Conservation (phyloP, 1,284 basidiomycete genomes). For the Trichosporon sp. region DNA sequence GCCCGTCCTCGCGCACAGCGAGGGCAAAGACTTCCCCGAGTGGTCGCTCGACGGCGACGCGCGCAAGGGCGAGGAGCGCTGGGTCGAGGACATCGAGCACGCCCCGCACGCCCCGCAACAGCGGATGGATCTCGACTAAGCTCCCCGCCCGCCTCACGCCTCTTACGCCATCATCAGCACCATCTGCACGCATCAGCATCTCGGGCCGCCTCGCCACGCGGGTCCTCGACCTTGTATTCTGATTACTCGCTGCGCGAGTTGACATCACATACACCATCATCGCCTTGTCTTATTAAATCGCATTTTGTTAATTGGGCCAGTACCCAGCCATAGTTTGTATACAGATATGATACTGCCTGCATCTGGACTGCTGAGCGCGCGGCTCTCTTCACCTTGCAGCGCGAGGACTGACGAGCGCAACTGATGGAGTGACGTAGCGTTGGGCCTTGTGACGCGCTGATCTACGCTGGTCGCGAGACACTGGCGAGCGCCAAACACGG, state of each 20-base stretch:
- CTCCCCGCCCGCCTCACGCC: background rate
- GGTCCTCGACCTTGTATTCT: background rate
- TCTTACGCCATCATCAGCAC: background rate
- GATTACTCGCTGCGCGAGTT: slow-evolving; percentile 2
- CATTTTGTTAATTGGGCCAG: background rate
- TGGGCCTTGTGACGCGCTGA: background rate
- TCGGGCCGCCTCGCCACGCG: background rate
- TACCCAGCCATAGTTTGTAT: slow-evolving; percentile 1
- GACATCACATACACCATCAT: background rate
- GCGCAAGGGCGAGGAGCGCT: slow-evolving; percentile 25
- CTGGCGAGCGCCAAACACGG: background rate
- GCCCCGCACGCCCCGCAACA: slow-evolving; percentile 15
- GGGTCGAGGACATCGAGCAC: slow-evolving; percentile 40
- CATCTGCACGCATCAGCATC: background rate
- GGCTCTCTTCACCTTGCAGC: background rate
- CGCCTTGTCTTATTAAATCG: slow-evolving; percentile 2
- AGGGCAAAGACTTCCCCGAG: slow-evolving; percentile 17
- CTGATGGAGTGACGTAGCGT: background rate
- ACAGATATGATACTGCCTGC: slow-evolving; percentile 6
- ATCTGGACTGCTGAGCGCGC: background rate
- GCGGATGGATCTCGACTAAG: slow-evolving; percentile 36
- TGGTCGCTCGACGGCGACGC: slow-evolving; percentile 9
- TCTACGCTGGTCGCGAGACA: background rate
- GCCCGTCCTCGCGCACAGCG: slow-evolving; percentile 26
- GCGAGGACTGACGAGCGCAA: background rate